These are phyloP conservation scores for Tricholoma flavovirens DNA, from an alignment of 768 basidiomycete species.

Conservation along the genomic window DNA sequence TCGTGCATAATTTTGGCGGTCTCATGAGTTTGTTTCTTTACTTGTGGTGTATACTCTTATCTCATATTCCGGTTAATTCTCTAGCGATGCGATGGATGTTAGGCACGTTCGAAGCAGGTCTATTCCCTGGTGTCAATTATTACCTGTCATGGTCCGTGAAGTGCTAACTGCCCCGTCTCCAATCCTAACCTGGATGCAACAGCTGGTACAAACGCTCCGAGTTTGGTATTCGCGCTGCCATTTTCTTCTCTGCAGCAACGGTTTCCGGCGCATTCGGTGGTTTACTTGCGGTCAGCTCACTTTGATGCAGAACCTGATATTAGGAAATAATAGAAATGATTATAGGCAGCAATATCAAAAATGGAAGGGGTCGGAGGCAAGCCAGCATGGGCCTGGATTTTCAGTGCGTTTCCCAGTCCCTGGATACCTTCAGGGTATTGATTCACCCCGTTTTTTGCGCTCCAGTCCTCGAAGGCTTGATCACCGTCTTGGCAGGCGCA, in stretches of 20 bases:
- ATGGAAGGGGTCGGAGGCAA: slow-evolving; percentile 69
- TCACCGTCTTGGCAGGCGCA: slow-evolving; percentile 59
- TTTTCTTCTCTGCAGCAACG: slow-evolving; percentile 77
- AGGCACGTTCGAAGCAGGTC: slow-evolving; percentile 69
- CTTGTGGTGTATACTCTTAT: not conserved
- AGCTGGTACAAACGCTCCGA: slow-evolving; percentile 66
- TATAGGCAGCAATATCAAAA: slow-evolving; percentile 57
- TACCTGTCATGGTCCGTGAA: slow-evolving; percentile 64
- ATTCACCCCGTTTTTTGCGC: slow-evolving; percentile 4
- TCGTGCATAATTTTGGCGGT: slow-evolving; percentile 63
- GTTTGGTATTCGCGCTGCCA: slow-evolving; percentile 58
- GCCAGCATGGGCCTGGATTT: slow-evolving; percentile 67
- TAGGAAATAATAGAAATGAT: not conserved
- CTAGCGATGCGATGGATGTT: slow-evolving; percentile 67
- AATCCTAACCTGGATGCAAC: not conserved
- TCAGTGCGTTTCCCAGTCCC: slow-evolving; percentile 34
- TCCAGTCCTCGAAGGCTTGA: slow-evolving; percentile 57
- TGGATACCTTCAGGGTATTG: not conserved
- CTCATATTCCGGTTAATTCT: not conserved
- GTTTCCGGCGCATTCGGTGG: slow-evolving; percentile 82
- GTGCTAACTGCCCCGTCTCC: not conserved
- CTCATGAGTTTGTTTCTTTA: slow-evolving; percentile 46
- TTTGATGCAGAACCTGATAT: slow-evolving; percentile 16
- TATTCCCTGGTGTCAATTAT: slow-evolving; percentile 60
- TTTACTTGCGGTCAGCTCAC: slow-evolving; percentile 52